Percentiles rank a stretch among this genome's conserved stretches.
phyloP scores from a whole-genome alignment of 331 rosid species.

The Malus hybrid region DNA sequence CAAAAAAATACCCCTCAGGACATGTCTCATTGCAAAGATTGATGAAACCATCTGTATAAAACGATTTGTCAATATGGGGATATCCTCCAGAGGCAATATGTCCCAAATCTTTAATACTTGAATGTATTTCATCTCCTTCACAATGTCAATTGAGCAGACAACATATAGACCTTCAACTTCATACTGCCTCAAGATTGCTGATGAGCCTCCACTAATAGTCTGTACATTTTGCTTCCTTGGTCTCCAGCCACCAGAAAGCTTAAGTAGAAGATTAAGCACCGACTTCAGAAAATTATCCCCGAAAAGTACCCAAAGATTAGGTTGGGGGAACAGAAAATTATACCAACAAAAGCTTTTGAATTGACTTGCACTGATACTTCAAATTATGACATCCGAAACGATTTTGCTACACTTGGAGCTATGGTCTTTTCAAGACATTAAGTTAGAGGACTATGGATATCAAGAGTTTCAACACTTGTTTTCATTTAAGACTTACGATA shows the following conservation, averaged over 20 bases:
- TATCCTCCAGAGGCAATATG: conserved; percentile 22
- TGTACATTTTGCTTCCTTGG: conserved; percentile 27
- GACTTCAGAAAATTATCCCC: conserved; percentile 41
- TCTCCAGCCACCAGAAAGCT: conserved; percentile 68
- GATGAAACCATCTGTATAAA: conserved; percentile 32
- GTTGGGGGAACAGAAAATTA: neutral
- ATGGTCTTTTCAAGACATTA: too few relatives aligned
- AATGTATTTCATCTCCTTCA: conserved; percentile 15
- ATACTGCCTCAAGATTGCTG: conserved; percentile 36
- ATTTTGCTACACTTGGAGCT: too few relatives aligned
- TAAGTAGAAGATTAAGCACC: conserved; percentile 34
- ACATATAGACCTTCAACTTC: conserved; percentile 45
- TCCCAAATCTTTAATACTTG: conserved; percentile 46
- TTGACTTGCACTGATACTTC: too few relatives aligned
- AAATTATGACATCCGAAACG: too few relatives aligned
- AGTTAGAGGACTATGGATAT: too few relatives aligned
- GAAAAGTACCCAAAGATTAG: conserved; percentile 39
- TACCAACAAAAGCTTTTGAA: too few relatives aligned
- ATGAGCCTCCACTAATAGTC: conserved; percentile 31
- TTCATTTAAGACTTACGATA: too few relatives aligned
- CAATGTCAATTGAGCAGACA: conserved; percentile 48
- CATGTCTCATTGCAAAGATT: conserved; percentile 21
- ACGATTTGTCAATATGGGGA: conserved; percentile 17
- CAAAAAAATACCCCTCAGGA: conserved; percentile 26
- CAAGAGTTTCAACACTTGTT: too few relatives aligned